Conservation (phyloP, 2,329 filamentous ascomycete genomes). For the Didymosphaeria variabile region DNA sequence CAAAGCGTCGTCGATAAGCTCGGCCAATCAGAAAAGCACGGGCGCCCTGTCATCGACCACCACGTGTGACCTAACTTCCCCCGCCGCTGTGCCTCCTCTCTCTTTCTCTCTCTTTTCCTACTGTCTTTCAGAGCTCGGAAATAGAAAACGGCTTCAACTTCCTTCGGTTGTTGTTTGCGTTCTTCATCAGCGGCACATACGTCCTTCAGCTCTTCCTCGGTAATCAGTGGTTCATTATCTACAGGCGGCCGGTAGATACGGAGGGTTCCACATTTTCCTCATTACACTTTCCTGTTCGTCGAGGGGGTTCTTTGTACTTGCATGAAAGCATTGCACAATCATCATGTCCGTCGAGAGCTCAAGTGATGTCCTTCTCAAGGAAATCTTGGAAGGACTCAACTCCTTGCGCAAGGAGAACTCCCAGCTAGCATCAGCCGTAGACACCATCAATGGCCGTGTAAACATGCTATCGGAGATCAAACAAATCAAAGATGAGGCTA, state of each 20-base stretch:
- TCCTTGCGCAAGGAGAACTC: constrained; percentile 65
- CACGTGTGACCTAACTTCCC: constrained; percentile 24
- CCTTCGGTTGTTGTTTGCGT: neutral
- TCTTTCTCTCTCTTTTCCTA: constrained; percentile 1
- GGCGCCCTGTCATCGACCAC: constrained; percentile 33
- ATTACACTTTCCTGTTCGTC: constrained; percentile 16
- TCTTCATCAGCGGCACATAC: neutral
- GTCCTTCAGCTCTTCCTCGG: constrained; percentile 9
- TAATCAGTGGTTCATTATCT: constrained; percentile 21
- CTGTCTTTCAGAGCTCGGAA: neutral
- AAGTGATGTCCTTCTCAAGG: constrained; percentile 57
- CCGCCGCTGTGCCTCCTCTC: constrained; percentile 23
- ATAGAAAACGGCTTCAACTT: neutral
- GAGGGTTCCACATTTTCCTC: constrained; percentile 21
- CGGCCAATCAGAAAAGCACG: constrained; percentile 26
- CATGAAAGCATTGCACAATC: constrained; percentile 16
- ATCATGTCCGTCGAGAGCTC: constrained; percentile 43
- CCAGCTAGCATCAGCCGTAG: constrained; percentile 64
- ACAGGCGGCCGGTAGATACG: constrained; percentile 12
- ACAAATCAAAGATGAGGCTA: constrained; percentile 62
- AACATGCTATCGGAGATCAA: constrained; percentile 69
- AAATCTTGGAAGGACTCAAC: constrained; percentile 65
- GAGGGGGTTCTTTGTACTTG: constrained; percentile 18
- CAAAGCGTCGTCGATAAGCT: constrained; percentile 45
- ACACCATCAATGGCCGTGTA: constrained; percentile 68